These are phyloP conservation scores for Zoysia japonica DNA, from an alignment of 176 grass and related monocot species.

Conservation along the genomic window DNA sequence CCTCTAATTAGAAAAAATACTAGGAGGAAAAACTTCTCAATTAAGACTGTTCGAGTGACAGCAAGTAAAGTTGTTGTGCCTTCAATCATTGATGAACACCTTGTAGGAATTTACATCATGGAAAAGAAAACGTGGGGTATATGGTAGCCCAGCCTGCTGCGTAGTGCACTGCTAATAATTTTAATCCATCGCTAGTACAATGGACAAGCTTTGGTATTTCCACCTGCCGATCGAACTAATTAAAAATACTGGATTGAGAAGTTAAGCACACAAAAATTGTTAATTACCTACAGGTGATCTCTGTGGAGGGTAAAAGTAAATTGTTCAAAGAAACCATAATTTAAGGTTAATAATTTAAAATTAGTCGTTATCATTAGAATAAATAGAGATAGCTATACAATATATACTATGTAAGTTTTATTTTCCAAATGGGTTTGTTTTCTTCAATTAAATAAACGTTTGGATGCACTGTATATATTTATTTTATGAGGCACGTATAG, in stretches of 20 bases:
- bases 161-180: conserved; percentile 10
- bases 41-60: conserved; percentile 13
- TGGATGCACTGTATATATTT: background rate
- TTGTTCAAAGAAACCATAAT: background rate
- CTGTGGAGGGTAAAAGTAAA: background rate
- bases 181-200: background rate
- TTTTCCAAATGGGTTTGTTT: background rate
- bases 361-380: background rate
- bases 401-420: background rate
- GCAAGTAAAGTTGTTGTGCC: conserved; percentile 27
- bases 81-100: conserved; percentile 37
- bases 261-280: background rate
- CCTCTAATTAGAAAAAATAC: background rate
- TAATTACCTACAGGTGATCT: background rate
- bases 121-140: conserved; percentile 18
- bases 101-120: conserved; percentile 19
- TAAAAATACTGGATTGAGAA: background rate
- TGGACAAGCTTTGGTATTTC: background rate
- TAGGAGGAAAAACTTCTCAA: background rate
- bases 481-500: background rate
- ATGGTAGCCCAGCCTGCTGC: background rate
- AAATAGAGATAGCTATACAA: too few relatives aligned
- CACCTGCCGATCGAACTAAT: background rate
- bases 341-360: background rate
- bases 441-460: background rate